Evolutionary conservation across 768 basidiomycete species (phyloP).

Genomic region (Trametes punicea): DNA sequence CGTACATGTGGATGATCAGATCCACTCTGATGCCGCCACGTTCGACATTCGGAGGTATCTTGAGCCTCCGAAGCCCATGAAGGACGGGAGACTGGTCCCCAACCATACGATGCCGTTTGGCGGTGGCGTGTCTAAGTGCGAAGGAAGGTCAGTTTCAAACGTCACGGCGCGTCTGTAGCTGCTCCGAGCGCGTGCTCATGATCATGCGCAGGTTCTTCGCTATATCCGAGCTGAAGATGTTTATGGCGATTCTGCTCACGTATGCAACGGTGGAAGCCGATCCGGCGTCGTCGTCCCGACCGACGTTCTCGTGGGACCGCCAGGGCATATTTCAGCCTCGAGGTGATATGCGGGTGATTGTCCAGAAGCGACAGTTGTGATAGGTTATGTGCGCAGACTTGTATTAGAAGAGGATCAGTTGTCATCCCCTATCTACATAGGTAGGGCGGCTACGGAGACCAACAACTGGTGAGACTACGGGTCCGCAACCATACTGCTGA

Average conservation of each 20-base stretch:
- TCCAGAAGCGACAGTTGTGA: background rate
- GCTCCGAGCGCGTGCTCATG: background rate
- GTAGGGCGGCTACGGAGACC: no score
- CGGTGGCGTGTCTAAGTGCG: constrained; percentile 29
- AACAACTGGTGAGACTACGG: no score
- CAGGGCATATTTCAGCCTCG: background rate
- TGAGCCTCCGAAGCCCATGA: constrained; percentile 6
- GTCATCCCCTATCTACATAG: no score
- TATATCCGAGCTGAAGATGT: background rate
- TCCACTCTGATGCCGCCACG: constrained; percentile 14
- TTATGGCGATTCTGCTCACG: background rate
- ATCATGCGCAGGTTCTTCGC: constrained; percentile 7
- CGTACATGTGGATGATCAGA: constrained; percentile 20
- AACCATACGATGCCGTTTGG: constrained; percentile 28
- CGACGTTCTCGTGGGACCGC: background rate
- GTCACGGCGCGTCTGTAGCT: no score
- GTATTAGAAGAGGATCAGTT: no score
- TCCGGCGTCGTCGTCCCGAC: background rate
- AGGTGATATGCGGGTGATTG: background rate
- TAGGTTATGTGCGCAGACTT: no score
- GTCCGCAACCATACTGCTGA: no score
- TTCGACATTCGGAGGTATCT: constrained; percentile 20
- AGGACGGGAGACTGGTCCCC: constrained; percentile 17
- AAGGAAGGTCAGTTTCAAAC: constrained; percentile 21
- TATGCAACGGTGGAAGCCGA: background rate